Conservation (phyloP, 139 green algal genomes). For the Chlorella vulgaris region DNA sequence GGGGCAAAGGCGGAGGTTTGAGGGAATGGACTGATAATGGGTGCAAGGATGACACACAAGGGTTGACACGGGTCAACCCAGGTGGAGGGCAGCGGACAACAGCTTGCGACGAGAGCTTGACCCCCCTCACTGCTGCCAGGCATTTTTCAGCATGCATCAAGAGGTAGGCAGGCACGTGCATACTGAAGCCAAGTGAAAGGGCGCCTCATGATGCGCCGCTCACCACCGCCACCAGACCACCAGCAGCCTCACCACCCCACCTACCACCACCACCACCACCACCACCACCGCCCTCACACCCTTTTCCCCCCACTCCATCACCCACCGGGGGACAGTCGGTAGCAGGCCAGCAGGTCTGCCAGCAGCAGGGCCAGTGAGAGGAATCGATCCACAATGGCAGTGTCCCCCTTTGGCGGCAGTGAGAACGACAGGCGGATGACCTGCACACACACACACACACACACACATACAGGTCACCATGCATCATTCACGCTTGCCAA, state of each 20-base stretch:
- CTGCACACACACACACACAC: not conserved
- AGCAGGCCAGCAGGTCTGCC: conserved; percentile 31
- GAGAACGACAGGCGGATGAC: conserved; percentile 37
- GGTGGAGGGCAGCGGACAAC: no score
- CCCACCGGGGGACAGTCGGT: conserved; percentile 21
- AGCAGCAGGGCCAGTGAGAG: conserved; percentile 1
- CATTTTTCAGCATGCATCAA: no score
- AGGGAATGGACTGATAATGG: not conserved
- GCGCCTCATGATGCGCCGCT: no score
- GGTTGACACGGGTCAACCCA: no score
- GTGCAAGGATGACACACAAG: not conserved
- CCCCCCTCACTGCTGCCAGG: no score
- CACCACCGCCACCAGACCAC: no score
- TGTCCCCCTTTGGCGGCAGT: conserved; percentile 33
- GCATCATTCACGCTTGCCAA: not conserved
- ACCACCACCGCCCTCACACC: not conserved
- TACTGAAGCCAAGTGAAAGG: no score
- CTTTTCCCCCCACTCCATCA: no score
- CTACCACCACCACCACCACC: not conserved
- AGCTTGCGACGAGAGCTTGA: no score
- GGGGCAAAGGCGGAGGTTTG: not conserved
- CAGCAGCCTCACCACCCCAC: no score
- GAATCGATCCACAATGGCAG: conserved; percentile 8
- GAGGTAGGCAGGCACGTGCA: no score
- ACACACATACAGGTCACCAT: not conserved